A percentile compares a stretch with the other conserved stretches of the same genome.
Evolutionary conservation across 768 basidiomycete genomes (phyloP).

Genomic region (Mycena capillaripes): DNA sequence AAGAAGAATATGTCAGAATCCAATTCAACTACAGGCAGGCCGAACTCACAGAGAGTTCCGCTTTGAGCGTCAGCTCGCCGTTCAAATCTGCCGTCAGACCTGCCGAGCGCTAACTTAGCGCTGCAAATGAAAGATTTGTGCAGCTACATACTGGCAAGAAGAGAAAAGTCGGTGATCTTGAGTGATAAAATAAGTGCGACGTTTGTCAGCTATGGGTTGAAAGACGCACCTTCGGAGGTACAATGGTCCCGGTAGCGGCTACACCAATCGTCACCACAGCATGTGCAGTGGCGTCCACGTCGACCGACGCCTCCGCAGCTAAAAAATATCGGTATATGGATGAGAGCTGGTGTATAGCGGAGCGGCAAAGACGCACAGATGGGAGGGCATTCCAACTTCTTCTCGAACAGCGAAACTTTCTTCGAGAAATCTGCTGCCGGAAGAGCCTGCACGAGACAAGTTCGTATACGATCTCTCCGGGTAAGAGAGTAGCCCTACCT

Average conservation of each 20-base stretch:
- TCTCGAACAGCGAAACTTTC: conserved; percentile 45
- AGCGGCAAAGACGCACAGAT: conserved; percentile 12
- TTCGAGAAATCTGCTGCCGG: conserved; percentile 49
- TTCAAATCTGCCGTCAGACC: conserved; percentile 32
- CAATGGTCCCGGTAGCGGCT: conserved; percentile 58
- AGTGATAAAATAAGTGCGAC: not conserved
- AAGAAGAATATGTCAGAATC: not conserved
- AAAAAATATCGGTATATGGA: too few species aligned
- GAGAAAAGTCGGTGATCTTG: conserved; percentile 2
- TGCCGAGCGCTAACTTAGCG: not conserved
- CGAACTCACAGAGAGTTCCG: conserved; percentile 22
- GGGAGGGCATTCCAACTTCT: conserved; percentile 41
- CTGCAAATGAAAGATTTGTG: not conserved
- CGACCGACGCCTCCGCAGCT: conserved; percentile 39
- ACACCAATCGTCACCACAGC: conserved; percentile 55
- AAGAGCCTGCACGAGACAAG: conserved; percentile 35
- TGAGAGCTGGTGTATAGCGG: not conserved
- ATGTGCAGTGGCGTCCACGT: conserved; percentile 51
- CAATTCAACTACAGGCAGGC: too few species aligned
- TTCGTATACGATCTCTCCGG: not conserved
- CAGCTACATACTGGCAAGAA: not conserved
- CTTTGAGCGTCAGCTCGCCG: conserved; percentile 19
- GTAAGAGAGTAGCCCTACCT: not conserved
- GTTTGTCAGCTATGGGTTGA: not conserved
- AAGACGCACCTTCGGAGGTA: conserved; percentile 55